Evolutionary conservation across 1,284 basidiomycete species (phyloP).

Genomic region (Omphalotus olearius): DNA sequence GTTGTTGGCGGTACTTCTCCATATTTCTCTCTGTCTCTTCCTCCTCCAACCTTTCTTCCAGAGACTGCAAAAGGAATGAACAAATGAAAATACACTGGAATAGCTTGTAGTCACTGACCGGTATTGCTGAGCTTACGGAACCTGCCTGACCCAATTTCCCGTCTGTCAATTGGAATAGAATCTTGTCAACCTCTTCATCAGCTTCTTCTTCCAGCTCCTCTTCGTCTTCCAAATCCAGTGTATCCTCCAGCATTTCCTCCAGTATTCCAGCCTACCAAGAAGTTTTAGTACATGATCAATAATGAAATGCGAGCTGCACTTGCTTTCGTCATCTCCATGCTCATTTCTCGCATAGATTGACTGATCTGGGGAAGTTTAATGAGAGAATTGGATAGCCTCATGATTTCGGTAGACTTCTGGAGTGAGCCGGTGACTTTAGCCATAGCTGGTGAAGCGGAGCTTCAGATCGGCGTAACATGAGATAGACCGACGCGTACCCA

Average conservation of each 20-base stretch:
- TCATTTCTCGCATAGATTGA: conserved; percentile 95
- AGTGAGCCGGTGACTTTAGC: conserved; percentile 95
- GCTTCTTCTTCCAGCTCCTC: conserved; percentile 97
- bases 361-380: conserved; percentile 92
- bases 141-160: conserved; percentile 90
- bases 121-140: conserved; percentile 67
- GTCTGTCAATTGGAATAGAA: conserved; percentile 92
- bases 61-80: conserved; percentile 30
- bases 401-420: conserved; percentile 98
- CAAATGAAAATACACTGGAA: background rate
- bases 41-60: conserved; percentile 64
- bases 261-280: conserved; percentile 79
- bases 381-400: conserved; percentile 94
- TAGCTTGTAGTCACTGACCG: conserved; percentile 50
- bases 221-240: conserved; percentile 83
- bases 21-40: conserved; percentile 81
- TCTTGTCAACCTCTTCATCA: conserved; percentile 95
- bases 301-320: background rate
- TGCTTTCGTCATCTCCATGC: conserved; percentile 98
- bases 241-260: conserved; percentile 92
- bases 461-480: background rate
- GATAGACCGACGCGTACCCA: conserved; percentile 50
- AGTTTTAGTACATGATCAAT: conserved; percentile 2
- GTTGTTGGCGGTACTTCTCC: conserved; percentile 83
- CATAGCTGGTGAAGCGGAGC: conserved; percentile 67